phyloP scores from a whole-genome alignment of 371 early-diverging fungal species.

The Haplosporangium sp. region DNA sequence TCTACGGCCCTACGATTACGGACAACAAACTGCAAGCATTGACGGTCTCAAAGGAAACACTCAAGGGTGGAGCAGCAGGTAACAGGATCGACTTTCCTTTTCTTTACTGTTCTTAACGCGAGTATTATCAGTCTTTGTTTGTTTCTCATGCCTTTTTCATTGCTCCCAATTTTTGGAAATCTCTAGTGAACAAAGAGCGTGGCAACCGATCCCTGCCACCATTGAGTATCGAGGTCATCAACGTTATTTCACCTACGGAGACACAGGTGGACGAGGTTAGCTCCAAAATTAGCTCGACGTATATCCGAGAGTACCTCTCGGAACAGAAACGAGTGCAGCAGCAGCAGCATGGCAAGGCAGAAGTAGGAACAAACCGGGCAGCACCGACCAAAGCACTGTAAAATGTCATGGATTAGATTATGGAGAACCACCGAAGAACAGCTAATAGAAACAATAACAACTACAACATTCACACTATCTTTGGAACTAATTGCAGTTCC shows the following conservation, averaged over 20 bases:
- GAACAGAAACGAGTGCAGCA: slow-evolving; percentile 6
- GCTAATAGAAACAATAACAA: too few relatives aligned
- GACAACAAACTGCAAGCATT: slow-evolving; percentile 82
- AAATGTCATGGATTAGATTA: too few relatives aligned
- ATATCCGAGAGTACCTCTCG: slow-evolving; percentile 60
- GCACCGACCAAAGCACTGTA: too few relatives aligned
- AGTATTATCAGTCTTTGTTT: slow-evolving; percentile 6
- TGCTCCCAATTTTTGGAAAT: background rate
- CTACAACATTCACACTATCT: too few relatives aligned
- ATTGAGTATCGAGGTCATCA: slow-evolving; percentile 80
- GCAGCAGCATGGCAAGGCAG: too few relatives aligned
- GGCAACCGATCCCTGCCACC: slow-evolving; percentile 59
- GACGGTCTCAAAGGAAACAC: slow-evolving; percentile 91
- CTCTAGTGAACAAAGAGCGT: slow-evolving; percentile 71
- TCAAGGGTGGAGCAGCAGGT: slow-evolving; percentile 79
- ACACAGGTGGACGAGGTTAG: slow-evolving; percentile 60
- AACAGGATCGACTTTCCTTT: slow-evolving; percentile 15
- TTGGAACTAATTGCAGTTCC: too few relatives aligned
- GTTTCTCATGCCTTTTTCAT: background rate
- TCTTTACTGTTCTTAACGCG: background rate
- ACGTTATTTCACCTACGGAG: slow-evolving; percentile 72
- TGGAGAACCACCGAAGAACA: too few relatives aligned
- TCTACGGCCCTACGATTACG: slow-evolving; percentile 89
- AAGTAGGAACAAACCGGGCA: too few relatives aligned
- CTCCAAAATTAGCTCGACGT: slow-evolving; percentile 79